Base-by-base conservation (phyloP, 2,329 filamentous ascomycete species). In the Lachnellula hyalina region DNA sequence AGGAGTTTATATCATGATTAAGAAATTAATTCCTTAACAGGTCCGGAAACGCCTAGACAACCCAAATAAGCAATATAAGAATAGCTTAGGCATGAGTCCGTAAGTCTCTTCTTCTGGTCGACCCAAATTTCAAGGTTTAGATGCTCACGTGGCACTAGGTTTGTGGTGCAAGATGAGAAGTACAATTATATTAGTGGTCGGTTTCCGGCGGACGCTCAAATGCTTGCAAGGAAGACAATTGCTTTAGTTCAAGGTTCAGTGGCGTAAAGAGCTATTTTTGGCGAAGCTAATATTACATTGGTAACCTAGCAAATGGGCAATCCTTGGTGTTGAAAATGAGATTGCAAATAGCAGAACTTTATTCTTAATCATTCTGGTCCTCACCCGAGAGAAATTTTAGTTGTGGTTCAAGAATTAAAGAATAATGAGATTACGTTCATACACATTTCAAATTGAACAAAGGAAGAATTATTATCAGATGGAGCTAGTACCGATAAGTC, bases 101-200 rank as follows among this genome's bases (percentile, higher is more conserved):
- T 77, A 68, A 67, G 74, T 72, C 49, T 32, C 8, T 2, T 19
- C 41, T n/a, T 21, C 49, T 44, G 23, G 41, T 45, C 40, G 54
- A 54, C 57, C 25, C 52, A 53, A 35, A 7, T 36, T 50, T 44
- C 41, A 2, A 19, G 11, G 9, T 44, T 21, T 44, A 19, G 28
- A 44, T 44, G 11, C 41, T 44, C 11, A 23, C 5, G 8, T 21
- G 11, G 19, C 15, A 12, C 6, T 55, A 78, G 74, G 5, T 78
- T 80, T 53, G 73, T 77, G 1, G 74, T 78, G 2, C 71, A 77
- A 61, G 77, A 80, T 49, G 66, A 73, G 54, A 69, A 71, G 35
- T 77, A 75, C 62, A 79, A 78, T 61, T 78, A 79, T 58, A 66
- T 79, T 60, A 78, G 74, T 57, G 76, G 70, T 19, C 68, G 76